These are phyloP conservation scores for Sugiyamaella chiloensis DNA, from an alignment of 805 yeast genomes.

Conservation along the genomic window DNA sequence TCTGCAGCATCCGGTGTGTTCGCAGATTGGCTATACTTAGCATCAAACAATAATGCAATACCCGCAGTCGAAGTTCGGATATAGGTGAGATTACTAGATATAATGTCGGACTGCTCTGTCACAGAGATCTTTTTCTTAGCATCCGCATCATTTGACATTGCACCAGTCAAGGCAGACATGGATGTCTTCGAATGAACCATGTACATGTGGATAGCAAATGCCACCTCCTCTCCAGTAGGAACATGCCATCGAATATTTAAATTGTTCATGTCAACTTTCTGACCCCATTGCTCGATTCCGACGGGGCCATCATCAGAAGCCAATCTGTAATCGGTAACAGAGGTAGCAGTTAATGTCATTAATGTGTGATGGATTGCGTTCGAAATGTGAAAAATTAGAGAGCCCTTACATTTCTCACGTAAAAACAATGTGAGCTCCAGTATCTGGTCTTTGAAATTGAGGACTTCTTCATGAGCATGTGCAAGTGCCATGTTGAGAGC, in stretches of 20 bases:
- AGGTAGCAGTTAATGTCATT: constrained; percentile 56
- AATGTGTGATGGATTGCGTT: constrained; percentile 66
- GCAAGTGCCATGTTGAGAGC: constrained; percentile 68
- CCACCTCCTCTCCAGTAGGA: constrained; percentile 56
- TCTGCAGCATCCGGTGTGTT: constrained; percentile 2
- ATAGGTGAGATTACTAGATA: constrained; percentile 54
- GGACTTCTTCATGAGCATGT: constrained; percentile 55
- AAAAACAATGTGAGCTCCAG: constrained; percentile 44
- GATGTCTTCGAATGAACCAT: constrained; percentile 41
- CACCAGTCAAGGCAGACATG: constrained; percentile 20
- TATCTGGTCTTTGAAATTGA: constrained; percentile 46
- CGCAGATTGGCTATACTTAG: constrained; percentile 38
- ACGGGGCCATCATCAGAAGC: constrained; percentile 6
- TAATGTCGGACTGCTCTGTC: constrained; percentile 46
- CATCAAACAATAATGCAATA: constrained; percentile 67
- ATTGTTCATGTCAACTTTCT: constrained; percentile 21
- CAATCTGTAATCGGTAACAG: constrained; percentile 24
- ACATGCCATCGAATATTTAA: constrained; percentile 69
- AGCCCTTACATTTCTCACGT: constrained; percentile 53
- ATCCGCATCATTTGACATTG: constrained; percentile 24
- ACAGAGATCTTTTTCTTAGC: constrained; percentile 30
- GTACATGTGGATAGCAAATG: constrained; percentile 59
- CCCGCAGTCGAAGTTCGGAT: constrained; percentile 67
- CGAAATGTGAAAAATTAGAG: constrained; percentile 59
- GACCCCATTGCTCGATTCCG: constrained; percentile 32